Base-by-base conservation (phyloP, 441 rosid species). In the Daphne laureola region DNA sequence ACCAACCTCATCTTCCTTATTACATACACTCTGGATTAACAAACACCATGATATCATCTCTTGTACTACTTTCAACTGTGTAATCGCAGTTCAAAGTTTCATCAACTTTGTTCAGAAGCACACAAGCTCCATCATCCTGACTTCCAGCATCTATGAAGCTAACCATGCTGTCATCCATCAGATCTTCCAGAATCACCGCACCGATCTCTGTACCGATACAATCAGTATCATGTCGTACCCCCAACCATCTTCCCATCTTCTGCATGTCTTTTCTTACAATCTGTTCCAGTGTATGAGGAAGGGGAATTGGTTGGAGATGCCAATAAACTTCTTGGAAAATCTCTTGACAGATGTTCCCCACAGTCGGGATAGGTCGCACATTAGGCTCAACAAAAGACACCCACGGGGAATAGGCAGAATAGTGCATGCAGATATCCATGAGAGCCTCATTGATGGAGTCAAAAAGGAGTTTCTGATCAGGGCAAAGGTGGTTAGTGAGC, bases 381-480 rank as follows among this genome's bases (percentile, higher is more conserved):
- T 21, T 51, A 36, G 64, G 57, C 43, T 43, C 51, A 17, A 44
- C 51, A 31, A 51, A 82, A 50, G 87, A 77, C 41, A 76, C 64
- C 71, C 87, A 80, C 1, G 87, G 64, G 14, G 77, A 80, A 67
- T 74, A 77, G 61, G 86, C 81, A 16, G 74, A 69, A 35, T 35
- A 40, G 38, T 57, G 48, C 38, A 13, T 43, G 13, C 57, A 59
- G 40, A 84, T 69, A 71, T 83, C 90, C 59, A 74, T 47, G 46
- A 93, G 86, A 72, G 77, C 89, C 69, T 93, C 98, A 25, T 83
- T 83, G 56, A 90, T 77, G 54, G 82, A 78, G 66, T 87, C 89
- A 54, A 85, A 90, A 43, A 90, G 76, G 41, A 90, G 89, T 53
- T 75, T 72, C 59, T 74, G 77, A 42, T 78, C 81, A 12, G 21